Base-by-base conservation (phyloP, 345 rosid genomes). In the Camelina neglecta region DNA sequence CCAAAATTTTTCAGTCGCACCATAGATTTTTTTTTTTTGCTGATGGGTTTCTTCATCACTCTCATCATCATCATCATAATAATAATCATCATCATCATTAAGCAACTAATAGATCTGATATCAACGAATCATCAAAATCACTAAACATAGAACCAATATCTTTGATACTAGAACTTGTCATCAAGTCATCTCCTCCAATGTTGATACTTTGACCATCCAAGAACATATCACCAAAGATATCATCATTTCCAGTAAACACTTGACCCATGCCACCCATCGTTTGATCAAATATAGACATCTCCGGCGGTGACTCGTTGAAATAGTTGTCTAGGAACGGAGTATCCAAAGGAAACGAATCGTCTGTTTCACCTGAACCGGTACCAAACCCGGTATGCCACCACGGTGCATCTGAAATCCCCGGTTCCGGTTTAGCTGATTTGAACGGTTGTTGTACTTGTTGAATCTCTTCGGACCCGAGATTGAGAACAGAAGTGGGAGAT, bases 401-500 rank as follows among this genome's bases (percentile, higher is more conserved):
- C 1, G 67, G 75, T 48, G 71, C 50, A 33, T 64, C 51, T 10
- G 70, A 64, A 29, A 62, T 35, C 3, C 20, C 73, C 15, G 47
- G 67, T 65, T 75, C 72, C 9, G 67, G 75, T 58, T 64, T 61
- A 33, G 54, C 57, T 1, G 73, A 69, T 56, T 67, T 69, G 23
- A 69, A 76, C 50, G 83, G 75, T 67, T 81, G 76, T 44, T 84
- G 88, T 26, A 79, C 35, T 74, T 86, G 79, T 16, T 84, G 88
- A 11, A 81, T 53, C 74, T 87, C 89, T 72, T 85, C 87, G 7
- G 74, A 56, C 49, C 76, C 78, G 82, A 83, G 85, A 48, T 82
- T 84, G 63, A 95, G 91, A 59, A 95, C 99, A 3, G 98, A 94
- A 0, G 83, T 94, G 1, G 98, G 97, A 45, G 98, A 94, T 0